Evolutionary conservation across 306 rosid species (phyloP).

Genomic region (Sphenostylis stenocarpa): DNA sequence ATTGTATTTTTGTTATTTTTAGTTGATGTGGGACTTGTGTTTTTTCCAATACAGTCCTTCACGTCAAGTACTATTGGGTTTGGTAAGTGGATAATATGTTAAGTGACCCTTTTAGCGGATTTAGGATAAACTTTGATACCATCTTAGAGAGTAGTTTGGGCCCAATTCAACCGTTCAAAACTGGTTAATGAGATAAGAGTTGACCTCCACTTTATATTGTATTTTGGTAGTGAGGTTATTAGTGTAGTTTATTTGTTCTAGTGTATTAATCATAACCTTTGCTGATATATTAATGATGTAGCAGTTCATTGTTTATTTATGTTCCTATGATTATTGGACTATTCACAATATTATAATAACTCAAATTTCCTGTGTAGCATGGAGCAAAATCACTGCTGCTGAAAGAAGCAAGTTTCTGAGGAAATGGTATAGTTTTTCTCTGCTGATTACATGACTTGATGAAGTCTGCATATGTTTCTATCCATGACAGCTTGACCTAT

Average conservation of each 20-base stretch:
- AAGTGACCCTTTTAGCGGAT: too few species aligned
- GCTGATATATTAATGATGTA: slow-evolving; percentile 20
- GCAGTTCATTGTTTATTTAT: slow-evolving; percentile 3
- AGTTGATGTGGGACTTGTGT: too few species aligned
- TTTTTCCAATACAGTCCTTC: too few species aligned
- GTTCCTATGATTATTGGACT: slow-evolving; percentile 10
- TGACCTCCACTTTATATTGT: too few species aligned
- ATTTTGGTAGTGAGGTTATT: not conserved
- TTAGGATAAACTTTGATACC: too few species aligned
- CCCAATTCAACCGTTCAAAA: too few species aligned
- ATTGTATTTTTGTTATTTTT: too few species aligned
- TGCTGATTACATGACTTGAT: slow-evolving; percentile 20
- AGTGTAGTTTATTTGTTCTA: slow-evolving; percentile 17
- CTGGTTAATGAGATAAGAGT: too few species aligned
- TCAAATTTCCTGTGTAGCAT: slow-evolving; percentile 53
- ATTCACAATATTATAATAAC: slow-evolving; percentile 5
- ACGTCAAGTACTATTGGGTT: too few species aligned
- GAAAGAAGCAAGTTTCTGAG: slow-evolving; percentile 83
- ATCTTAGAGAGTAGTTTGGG: too few species aligned
- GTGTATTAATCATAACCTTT: not conserved
- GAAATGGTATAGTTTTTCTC: slow-evolving; percentile 65
- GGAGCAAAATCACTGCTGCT: slow-evolving; percentile 89
- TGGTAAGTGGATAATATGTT: too few species aligned
- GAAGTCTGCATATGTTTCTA: slow-evolving; percentile 5
- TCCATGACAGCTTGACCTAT: slow-evolving; percentile 6